These are phyloP conservation scores for Blastocystis sp. DNA, from an alignment of 352 stramenopile genomes.

Conservation along the genomic window DNA sequence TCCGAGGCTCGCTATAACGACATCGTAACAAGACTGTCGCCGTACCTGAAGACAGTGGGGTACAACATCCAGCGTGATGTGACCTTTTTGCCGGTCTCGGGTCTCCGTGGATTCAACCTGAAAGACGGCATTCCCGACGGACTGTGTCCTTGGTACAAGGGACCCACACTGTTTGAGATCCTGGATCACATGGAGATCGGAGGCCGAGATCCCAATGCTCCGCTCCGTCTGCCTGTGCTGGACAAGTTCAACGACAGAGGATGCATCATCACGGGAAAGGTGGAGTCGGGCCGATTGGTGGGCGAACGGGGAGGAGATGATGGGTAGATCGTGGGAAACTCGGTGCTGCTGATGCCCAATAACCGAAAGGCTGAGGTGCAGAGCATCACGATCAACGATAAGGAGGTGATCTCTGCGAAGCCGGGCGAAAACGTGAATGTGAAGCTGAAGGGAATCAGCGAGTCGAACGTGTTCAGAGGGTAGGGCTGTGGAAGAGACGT, in stretches of 20 bases:
- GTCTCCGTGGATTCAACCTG: slow-evolving; percentile 87
- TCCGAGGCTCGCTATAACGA: slow-evolving; percentile 80
- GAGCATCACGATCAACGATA: slow-evolving; percentile 76
- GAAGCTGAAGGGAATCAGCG: slow-evolving; percentile 78
- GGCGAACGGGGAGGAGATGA: slow-evolving; percentile 61
- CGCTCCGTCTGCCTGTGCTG: slow-evolving; percentile 88
- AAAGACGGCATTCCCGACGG: slow-evolving; percentile 77
- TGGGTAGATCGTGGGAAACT: slow-evolving; percentile 71
- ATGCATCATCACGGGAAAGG: slow-evolving; percentile 92
- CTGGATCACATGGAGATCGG: slow-evolving; percentile 84
- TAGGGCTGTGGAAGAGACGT: slow-evolving; percentile 61
- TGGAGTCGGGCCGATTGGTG: slow-evolving; percentile 85
- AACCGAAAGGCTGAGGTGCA: slow-evolving; percentile 15
- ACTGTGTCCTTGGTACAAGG: slow-evolving; percentile 86
- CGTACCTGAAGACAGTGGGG: slow-evolving; percentile 86
- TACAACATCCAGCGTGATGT: slow-evolving; percentile 96
- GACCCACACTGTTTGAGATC: slow-evolving; percentile 82
- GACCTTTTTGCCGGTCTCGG: slow-evolving; percentile 92
- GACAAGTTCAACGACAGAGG: slow-evolving; percentile 92
- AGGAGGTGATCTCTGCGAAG: slow-evolving; percentile 83
- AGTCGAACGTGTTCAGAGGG: slow-evolving; percentile 77
- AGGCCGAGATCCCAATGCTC: slow-evolving; percentile 78
- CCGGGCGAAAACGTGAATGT: slow-evolving; percentile 94
- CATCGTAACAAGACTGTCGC: slow-evolving; percentile 86
- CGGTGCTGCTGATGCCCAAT: slow-evolving; percentile 88